Base-by-base conservation (phyloP, 1,284 basidiomycete species). In the Malassezia equina region DNA sequence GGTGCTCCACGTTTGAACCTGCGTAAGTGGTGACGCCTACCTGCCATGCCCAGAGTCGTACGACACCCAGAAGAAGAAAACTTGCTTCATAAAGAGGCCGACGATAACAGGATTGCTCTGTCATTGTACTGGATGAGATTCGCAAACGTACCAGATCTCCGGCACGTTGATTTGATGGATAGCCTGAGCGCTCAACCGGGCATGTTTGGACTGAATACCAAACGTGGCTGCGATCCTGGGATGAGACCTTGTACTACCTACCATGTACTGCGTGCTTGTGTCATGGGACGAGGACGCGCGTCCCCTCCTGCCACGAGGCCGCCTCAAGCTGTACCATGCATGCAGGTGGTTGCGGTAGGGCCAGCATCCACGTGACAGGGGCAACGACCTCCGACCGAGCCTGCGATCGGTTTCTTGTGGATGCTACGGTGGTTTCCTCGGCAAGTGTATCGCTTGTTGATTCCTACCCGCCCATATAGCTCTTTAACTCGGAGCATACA, bases 191-290 rank as follows among this genome's bases (percentile, higher is more conserved):
- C 21, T n/a, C 7, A 56, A 9, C 8, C 34, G 48, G 13, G 31
- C 54, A 47, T 51, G 36, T 1, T 7, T 13, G n/a, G 48, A 51
- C 8, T 33, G 17, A 9, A 33, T 15, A n/a, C 54, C 54, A 17
- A 56, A 21, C 3, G 48, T 47, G 7, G 48, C 54, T 13, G 48
- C 54, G 19, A 47, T 32, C 47, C 53, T 55, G n/a, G 17, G 19
- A 19, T 49, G 2, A 21, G 31, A 25, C 31, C 9, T 4, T 13
- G 32, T 7, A n/a, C 15, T 15, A 44, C 42, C 29, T 36, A 54
- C 52, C 53, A 55, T 27, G 47, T 32, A 34, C 36, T 43, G 15
- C 41, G 39, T 23, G 52, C 47, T 17, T 39, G 36, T 19, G 36
- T 19, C 36, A 39, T 39, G 5, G 11, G 15, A 21, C n/a, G 21